Conservation (phyloP, 805 yeast species). For the Schwanniomyces vanrijiae region DNA sequence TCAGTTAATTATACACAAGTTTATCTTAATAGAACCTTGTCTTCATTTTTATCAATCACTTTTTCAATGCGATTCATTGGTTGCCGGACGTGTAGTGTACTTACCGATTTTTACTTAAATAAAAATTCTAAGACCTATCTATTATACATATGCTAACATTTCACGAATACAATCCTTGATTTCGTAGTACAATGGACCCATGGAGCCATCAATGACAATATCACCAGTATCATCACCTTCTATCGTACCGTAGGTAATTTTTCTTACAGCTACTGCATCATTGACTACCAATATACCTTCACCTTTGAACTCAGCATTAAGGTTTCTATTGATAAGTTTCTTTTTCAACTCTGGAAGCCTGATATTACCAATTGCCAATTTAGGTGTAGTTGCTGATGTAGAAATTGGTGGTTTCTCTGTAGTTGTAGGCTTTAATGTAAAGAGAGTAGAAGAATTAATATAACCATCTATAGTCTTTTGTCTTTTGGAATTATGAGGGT, state of each 20-base stretch:
- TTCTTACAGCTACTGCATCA: constrained; percentile 70
- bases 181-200: constrained; percentile 72
- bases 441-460: constrained; percentile 30
- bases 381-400: constrained; percentile 17
- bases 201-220: constrained; percentile 80
- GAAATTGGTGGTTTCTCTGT: neutral
- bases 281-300: constrained; percentile 91
- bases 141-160: constrained; percentile 71
- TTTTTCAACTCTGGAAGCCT: constrained; percentile 77
- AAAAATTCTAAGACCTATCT: neutral
- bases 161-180: constrained; percentile 70
- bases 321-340: constrained; percentile 54
- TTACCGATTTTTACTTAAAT: neutral
- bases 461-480: constrained; percentile 23
- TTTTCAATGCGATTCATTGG: constrained; percentile 7
- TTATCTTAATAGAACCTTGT: neutral
- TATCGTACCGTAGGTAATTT: constrained; percentile 44
- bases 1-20: constrained; percentile 40
- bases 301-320: constrained; percentile 84
- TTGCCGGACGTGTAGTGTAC: neutral
- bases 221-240: constrained; percentile 67
- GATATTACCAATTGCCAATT: constrained; percentile 85
- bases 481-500: constrained; percentile 11
- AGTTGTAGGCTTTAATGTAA: constrained; percentile 21
- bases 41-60: neutral